Evolutionary conservation across 2,329 filamentous ascomycete genomes (phyloP).

Genomic region (Pleoardoris graminearum): DNA sequence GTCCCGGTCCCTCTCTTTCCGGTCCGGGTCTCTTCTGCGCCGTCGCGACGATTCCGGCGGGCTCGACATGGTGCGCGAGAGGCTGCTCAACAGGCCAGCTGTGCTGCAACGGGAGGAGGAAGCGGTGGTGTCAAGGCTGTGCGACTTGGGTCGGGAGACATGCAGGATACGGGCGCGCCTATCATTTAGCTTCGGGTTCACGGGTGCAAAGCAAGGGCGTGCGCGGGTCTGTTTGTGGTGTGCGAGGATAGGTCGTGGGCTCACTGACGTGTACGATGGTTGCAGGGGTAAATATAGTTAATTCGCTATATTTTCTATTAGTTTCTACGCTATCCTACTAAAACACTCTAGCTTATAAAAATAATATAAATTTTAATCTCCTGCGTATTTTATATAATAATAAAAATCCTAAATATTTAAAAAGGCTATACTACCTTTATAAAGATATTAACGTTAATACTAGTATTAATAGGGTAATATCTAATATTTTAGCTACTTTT

Average conservation of each 20-base stretch:
- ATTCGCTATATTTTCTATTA: no score
- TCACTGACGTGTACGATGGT: not conserved
- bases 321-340: no score
- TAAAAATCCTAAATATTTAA: no score
- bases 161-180: slow-evolving; percentile 34
- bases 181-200: slow-evolving; percentile 30
- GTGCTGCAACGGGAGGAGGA: slow-evolving; percentile 16
- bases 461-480: no score
- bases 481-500: no score
- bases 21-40: slow-evolving; percentile 42
- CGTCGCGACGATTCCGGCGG: slow-evolving; percentile 38
- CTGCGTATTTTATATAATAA: no score
- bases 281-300: no score
- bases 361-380: no score
- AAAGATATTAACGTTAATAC: no score
- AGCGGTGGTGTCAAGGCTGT: slow-evolving; percentile 22
- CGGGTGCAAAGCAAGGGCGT: no score
- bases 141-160: slow-evolving; percentile 34
- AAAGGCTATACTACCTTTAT: no score
- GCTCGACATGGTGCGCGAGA: slow-evolving; percentile 30
- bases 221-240: slow-evolving; percentile 6
- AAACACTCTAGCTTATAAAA: no score
- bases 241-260: not conserved
- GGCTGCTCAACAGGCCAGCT: slow-evolving; percentile 22
- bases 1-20: slow-evolving; percentile 34